Conservation (phyloP, 116 monocot genomes). For the Cymodocea nodosa region DNA sequence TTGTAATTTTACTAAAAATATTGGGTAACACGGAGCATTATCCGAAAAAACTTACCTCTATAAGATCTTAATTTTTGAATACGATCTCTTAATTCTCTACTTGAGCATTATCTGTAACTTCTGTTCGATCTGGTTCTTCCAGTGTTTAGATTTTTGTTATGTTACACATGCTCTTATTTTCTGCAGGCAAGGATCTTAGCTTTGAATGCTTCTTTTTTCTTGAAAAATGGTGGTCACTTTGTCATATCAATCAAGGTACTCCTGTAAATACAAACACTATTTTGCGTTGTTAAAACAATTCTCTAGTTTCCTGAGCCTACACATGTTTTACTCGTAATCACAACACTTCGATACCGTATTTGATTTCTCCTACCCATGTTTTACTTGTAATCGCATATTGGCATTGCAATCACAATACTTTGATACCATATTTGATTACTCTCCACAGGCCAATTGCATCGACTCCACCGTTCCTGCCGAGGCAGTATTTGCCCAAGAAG, state of each 20-base stretch:
- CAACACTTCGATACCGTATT: too few relatives aligned
- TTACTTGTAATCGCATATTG: not conserved
- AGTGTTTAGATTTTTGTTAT: not conserved
- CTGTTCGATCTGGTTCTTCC: too few relatives aligned
- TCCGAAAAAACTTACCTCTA: too few relatives aligned
- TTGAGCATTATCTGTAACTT: not conserved
- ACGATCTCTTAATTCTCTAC: too few relatives aligned
- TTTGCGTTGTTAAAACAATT: not conserved
- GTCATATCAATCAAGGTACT: conserved; percentile 95
- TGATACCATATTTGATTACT: not conserved
- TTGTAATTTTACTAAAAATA: not conserved
- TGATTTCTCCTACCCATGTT: not conserved
- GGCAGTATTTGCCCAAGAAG: conserved; percentile 82
- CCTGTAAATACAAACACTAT: not conserved
- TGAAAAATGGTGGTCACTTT: conserved; percentile 87
- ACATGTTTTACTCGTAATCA: too few relatives aligned
- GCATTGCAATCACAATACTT: too few relatives aligned
- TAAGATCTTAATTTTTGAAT: too few relatives aligned
- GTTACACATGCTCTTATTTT: not conserved
- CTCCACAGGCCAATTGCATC: conserved; percentile 71
- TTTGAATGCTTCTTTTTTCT: conserved; percentile 76
- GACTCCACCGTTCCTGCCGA: conserved; percentile 89
- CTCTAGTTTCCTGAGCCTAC: not conserved
- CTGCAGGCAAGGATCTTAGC: conserved; percentile 86
- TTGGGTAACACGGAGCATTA: too few relatives aligned